Evolutionary conservation across 805 yeast species (phyloP), one percentile per base, ranked within the genome.

Genomic region (Scheffersomyces amazonensis): DNA sequence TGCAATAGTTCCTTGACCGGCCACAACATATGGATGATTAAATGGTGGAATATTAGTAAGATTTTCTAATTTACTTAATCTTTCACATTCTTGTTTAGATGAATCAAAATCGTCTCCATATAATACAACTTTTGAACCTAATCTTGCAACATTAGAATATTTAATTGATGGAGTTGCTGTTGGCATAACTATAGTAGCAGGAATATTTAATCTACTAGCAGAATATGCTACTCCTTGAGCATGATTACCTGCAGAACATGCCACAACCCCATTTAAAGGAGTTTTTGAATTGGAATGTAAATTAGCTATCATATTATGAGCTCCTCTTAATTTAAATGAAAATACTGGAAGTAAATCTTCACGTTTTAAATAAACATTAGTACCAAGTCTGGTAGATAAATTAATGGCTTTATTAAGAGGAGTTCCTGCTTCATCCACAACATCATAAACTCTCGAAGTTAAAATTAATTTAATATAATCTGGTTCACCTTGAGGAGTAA

Each of bases 191-290:
- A 93, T 93, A 4, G 97, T 91, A 3, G 98, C 91, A 3, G 96
- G 93, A 37, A 93, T 88, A 19, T 83, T 83, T 54, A 93, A 69
- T 42, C 83, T 79, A 43, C 79, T 80, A 3, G 98, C 96, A 16
- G 96, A 84, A 58, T 65, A 91, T 0, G 99, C 99, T 11, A 93
- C 98, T 49, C 99, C 99, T 60, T 93, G 99, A 1, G 99, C 99
- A 53, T 93, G 99, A 62, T 93, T 93, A 24, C 99, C 99, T 3
- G 99, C 99, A 21, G 97, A 88, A 54, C 98, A 93, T 0, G 98
- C 97, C 57, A 95, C 85, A 39, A 93, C 97, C 51, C 99, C 99
- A 34, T 75, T 71, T 59, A 87, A 52, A 46, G 82, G 75, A 50
- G 81, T 69, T 32, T 75, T 78, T 16, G 66, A 57, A 12, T 71